Percentiles rank a stretch among this genome's conserved stretches.
Conservation (phyloP, 768 basidiomycete genomes). For the Psilocybe cubensis region DNA sequence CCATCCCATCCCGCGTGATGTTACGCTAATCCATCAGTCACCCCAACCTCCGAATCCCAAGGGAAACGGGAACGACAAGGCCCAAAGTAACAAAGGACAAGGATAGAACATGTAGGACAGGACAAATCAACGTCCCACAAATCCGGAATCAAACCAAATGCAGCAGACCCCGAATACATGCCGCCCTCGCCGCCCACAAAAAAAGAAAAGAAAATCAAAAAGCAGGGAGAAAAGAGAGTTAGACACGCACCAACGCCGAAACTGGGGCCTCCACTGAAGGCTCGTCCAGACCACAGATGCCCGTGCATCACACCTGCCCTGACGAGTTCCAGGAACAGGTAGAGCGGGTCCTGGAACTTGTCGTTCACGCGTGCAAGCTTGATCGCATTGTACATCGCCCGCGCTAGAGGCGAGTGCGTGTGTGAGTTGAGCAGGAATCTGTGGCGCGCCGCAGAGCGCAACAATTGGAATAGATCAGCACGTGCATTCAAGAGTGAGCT, state of each 20-base stretch:
- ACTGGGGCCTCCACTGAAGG: slow-evolving; percentile 93
- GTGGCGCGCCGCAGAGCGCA: background rate
- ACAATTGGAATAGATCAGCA: slow-evolving; percentile 12
- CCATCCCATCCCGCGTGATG: slow-evolving; percentile 2
- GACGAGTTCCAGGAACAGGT: slow-evolving; percentile 92
- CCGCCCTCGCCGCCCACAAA: background rate
- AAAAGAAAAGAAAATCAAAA: slow-evolving; percentile 3
- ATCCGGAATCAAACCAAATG: background rate
- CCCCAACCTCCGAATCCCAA: slow-evolving; percentile 7
- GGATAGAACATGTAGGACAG: background rate
- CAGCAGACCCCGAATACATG: background rate
- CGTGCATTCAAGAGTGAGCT: too few species aligned
- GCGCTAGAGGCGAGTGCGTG: slow-evolving; percentile 85
- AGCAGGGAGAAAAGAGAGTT: slow-evolving; percentile 6
- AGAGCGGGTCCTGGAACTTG: slow-evolving; percentile 97
- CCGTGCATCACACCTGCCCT: slow-evolving; percentile 98
- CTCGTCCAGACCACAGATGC: slow-evolving; percentile 84
- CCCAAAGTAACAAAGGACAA: background rate
- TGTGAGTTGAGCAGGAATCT: slow-evolving; percentile 92
- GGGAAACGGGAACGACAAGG: background rate
- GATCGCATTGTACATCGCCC: slow-evolving; percentile 88
- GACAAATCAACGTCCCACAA: background rate
- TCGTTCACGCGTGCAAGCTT: slow-evolving; percentile 85
- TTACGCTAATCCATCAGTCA: background rate
- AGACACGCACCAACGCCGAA: slow-evolving; percentile 79